Evolutionary conservation across 371 early-diverging fungal species (phyloP).

Genomic region (Sporodiniella umbellata): DNA sequence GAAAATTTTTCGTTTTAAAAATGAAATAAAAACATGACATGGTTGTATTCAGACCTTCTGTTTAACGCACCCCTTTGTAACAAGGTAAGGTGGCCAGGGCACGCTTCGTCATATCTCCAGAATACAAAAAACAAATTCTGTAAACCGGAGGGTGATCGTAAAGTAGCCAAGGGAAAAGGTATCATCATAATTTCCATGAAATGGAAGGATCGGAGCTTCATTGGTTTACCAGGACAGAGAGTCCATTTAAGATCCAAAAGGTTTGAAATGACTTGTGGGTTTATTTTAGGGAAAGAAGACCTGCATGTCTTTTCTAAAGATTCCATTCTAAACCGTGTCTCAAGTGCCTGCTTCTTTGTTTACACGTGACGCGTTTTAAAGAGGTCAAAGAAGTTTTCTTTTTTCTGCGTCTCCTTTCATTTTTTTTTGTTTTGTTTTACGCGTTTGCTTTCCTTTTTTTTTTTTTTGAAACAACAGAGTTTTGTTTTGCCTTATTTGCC

Average conservation of each 20-base stretch:
- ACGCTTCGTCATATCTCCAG: not conserved
- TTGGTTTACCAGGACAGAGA: not conserved
- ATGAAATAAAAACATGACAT: not conserved
- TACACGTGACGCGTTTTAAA: no score
- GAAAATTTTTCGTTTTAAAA: no score
- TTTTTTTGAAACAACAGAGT: no score
- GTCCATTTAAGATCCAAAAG: no score
- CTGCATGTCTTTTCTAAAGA: not conserved
- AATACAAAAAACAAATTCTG: no score
- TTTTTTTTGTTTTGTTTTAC: no score
- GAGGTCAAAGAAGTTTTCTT: no score
- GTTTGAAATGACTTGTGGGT: not conserved
- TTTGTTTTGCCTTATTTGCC: no score
- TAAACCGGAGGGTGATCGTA: not conserved
- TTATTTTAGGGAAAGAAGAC: not conserved
- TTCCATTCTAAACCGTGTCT: no score
- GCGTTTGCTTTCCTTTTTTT: no score
- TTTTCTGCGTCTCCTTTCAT: no score
- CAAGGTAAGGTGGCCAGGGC: slow-evolving; percentile 1
- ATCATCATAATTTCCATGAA: slow-evolving; percentile 1
- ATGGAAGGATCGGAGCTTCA: not conserved
- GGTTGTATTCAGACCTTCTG: not conserved
- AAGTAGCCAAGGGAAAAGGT: not conserved
- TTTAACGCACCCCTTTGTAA: not conserved
- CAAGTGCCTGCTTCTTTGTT: no score